A percentile compares a stretch with the other conserved stretches of the same genome.
These are phyloP conservation scores for Malassezia obtusa DNA, from an alignment of 1,284 basidiomycete species.

Conservation along the genomic window DNA sequence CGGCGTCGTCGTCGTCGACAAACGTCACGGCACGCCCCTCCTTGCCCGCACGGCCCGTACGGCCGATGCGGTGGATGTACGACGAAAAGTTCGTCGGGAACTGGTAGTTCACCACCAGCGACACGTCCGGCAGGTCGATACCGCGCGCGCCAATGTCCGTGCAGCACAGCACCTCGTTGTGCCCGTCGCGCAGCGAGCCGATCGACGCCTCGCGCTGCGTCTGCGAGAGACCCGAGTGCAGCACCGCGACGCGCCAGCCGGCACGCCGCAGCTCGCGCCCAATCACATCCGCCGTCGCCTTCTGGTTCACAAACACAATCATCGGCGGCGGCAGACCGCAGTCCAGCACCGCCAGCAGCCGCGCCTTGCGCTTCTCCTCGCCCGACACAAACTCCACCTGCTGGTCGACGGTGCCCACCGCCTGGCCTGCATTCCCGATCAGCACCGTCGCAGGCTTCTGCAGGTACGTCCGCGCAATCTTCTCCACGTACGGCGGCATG, in stretches of 20 bases:
- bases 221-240: constrained; percentile 96
- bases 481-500: constrained; percentile 92
- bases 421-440: constrained; percentile 92
- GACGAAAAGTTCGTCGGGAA: constrained; percentile 93
- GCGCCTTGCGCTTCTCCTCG: constrained; percentile 90
- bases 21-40: constrained; percentile 86
- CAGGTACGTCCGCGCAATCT: constrained; percentile 85
- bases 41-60: constrained; percentile 95
- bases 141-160: constrained; percentile 95
- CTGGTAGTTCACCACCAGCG: constrained; percentile 90
- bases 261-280: constrained; percentile 78
- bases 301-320: constrained; percentile 98
- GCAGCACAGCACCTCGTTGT: constrained; percentile 75
- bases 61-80: constrained; percentile 92
- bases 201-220: constrained; percentile 88
- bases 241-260: constrained; percentile 73
- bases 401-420: constrained; percentile 95
- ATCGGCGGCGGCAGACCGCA: constrained; percentile 76
- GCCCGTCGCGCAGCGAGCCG: constrained; percentile 71
- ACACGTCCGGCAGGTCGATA: constrained; percentile 95
- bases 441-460: constrained; percentile 86
- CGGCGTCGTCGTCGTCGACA: constrained; percentile 86
- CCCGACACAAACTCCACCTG: constrained; percentile 81
- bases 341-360: constrained; percentile 80
- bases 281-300: constrained; percentile 94